Conservation (phyloP, 306 rosid genomes). For the Prinsepia uniflora region DNA sequence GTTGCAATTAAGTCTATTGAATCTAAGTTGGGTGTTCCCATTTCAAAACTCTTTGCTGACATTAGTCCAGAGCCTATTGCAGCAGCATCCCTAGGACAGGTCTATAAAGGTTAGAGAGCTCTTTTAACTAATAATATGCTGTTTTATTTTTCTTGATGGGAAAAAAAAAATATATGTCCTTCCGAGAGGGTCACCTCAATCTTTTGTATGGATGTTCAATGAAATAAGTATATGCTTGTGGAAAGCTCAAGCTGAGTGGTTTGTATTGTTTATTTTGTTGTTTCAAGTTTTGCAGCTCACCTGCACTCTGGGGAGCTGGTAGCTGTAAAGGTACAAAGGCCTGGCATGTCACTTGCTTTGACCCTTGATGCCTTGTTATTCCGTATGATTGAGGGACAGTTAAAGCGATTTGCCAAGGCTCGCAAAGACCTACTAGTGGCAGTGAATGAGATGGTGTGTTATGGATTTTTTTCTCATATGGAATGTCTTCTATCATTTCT, state of each 20-base stretch:
- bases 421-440: slow-evolving; percentile 90
- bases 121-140: not conserved
- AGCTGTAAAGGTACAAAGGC: slow-evolving; percentile 97
- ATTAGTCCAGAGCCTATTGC: slow-evolving; percentile 79
- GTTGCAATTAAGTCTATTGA: slow-evolving; percentile 76
- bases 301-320: slow-evolving; percentile 93
- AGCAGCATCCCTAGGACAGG: slow-evolving; percentile 97
- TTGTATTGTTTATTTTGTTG: slow-evolving; percentile 37
- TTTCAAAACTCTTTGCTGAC: slow-evolving; percentile 69
- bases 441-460: slow-evolving; percentile 85
- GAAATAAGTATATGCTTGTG: slow-evolving; percentile 23
- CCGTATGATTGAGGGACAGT: slow-evolving; percentile 90
- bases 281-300: slow-evolving; percentile 97
- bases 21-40: slow-evolving; percentile 60
- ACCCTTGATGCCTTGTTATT: slow-evolving; percentile 97
- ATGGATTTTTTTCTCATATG: slow-evolving; percentile 17
- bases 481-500: not conserved
- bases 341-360: slow-evolving; percentile 85
- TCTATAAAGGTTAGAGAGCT: slow-evolving; percentile 72
- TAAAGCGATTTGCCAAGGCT: slow-evolving; percentile 86
- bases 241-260: slow-evolving; percentile 47
- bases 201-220: not conserved
- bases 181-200: not conserved
- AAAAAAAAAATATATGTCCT: not conserved
- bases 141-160: not conserved